Conservation (phyloP, 2,329 filamentous ascomycete species). For the Aspergillus brunneoviolaceus region DNA sequence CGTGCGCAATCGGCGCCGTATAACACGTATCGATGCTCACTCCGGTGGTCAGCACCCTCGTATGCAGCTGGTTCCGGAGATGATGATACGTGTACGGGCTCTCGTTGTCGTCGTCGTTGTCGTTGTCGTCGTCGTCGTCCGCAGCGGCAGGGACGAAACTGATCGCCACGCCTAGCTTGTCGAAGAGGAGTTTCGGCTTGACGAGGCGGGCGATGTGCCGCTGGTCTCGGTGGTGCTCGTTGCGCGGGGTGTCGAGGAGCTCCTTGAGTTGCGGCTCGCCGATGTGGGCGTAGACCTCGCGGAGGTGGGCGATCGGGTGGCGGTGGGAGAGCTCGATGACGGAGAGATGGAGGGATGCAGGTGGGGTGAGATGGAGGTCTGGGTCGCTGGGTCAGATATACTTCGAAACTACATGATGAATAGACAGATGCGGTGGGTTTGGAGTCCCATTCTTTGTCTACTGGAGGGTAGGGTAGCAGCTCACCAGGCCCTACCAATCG, state of each 20-base stretch:
- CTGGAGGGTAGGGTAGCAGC: neutral
- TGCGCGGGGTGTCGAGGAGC: neutral
- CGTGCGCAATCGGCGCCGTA: slow-evolving; percentile 7
- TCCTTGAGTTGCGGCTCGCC: neutral
- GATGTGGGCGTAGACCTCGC: slow-evolving; percentile 3
- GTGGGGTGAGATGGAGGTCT: slow-evolving; percentile 5
- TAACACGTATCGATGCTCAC: slow-evolving; percentile 8
- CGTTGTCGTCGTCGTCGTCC: neutral
- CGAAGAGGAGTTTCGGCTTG: slow-evolving; percentile 1
- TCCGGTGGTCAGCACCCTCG: neutral
- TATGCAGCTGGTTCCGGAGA: slow-evolving; percentile 5
- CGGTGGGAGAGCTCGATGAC: slow-evolving; percentile 6
- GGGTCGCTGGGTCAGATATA: neutral
- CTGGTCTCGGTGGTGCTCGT: neutral
- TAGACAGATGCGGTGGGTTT: no score
- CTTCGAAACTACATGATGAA: no score
- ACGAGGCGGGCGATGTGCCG: neutral
- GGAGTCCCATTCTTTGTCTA: neutral
- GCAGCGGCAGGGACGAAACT: neutral
- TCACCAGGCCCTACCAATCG: slow-evolving; percentile 2
- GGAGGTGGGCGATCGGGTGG: slow-evolving; percentile 1
- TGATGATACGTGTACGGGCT: slow-evolving; percentile 1
- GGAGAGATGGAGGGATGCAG: neutral
- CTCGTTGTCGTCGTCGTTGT: neutral
- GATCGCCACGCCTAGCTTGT: slow-evolving; percentile 1